A percentile compares a stretch with the other conserved stretches of the same genome.
These are phyloP conservation scores for Sclerotinia nivalis DNA, from an alignment of 2,329 filamentous ascomycete genomes.

Conservation along the genomic window DNA sequence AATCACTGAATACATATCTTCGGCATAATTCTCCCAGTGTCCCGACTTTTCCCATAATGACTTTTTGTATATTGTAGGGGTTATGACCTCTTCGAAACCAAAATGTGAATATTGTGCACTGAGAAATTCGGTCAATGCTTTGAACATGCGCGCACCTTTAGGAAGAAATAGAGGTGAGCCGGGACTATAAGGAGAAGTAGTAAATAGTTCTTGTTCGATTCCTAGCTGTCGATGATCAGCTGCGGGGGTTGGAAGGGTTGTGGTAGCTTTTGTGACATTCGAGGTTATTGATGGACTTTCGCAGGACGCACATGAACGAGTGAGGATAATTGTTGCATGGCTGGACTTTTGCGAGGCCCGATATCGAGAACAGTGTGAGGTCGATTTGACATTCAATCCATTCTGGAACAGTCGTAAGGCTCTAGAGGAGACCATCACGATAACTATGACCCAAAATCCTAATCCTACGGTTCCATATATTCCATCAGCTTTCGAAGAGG, in stretches of 20 bases:
- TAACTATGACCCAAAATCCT: conserved; percentile 16
- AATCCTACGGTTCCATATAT: too few species aligned
- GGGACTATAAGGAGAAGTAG: conserved; percentile 75
- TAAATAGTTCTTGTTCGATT: conserved; percentile 73
- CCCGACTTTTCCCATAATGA: conserved; percentile 83
- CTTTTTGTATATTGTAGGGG: conserved; percentile 88
- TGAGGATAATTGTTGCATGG: conserved; percentile 25
- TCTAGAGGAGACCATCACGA: conserved; percentile 40
- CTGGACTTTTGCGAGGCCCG: conserved; percentile 8
- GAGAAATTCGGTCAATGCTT: conserved; percentile 78
- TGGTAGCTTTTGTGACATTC: conserved; percentile 3
- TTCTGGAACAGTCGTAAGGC: conserved; percentile 34
- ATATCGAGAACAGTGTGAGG: conserved; percentile 25
- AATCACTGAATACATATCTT: conserved; percentile 87
- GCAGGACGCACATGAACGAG: conserved; percentile 41
- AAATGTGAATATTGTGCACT: conserved; percentile 82
- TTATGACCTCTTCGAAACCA: conserved; percentile 86
- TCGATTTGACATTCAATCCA: conserved; percentile 9
- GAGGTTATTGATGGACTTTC: conserved; percentile 28
- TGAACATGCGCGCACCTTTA: conserved; percentile 79
- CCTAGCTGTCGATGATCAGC: conserved; percentile 62
- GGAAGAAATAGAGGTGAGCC: conserved; percentile 84
- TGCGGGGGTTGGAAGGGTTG: conserved; percentile 29
- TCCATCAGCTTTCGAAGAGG: neutral
- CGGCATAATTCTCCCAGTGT: conserved; percentile 85